Base-by-base conservation (phyloP, 108 stramenopile species). In the Bacterosira constricta region DNA sequence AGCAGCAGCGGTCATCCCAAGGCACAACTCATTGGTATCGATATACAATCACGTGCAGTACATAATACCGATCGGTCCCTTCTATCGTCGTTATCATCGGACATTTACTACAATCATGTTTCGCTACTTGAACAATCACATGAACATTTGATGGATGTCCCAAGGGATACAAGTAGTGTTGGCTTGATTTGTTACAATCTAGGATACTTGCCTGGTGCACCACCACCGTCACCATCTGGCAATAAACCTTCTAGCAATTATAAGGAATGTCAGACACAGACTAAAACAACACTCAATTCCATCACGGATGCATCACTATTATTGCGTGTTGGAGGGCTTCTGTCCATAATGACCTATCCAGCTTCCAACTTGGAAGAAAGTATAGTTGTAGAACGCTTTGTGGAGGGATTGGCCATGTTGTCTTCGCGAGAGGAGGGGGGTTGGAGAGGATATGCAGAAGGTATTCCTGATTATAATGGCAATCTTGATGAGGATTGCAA, bases 131-230 rank as follows among this genome's bases (percentile, higher is more conserved):
- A 66, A 8, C 44, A 45, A 53, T 79, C 78, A 11, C 78, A 79
- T 44, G 72, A 73, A 38, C 45, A 68, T 49, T 50, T 79, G 39
- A 36, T 77, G 50, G 55, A 77, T 50, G 44, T 58, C 30, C 65
- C 65, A 38, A 50, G 51, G 30, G 30, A 41, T 45, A n/a, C 35
- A 8, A 42, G 38, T 10, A 57, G 60, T 0, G 78, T 90, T 27
- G 90, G 84, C 8, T 61, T 94, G 63, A 75, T 94, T 1, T 91
- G 91, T 18, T 94, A 90, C 71, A 94, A 94, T 68, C 61, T 94
- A 8, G 90, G 93, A 9, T 94, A 81, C 64, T 63, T 94, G 13
- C 93, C 93, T 18, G 78, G 71, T 35, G 66, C 38, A 13, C 32
- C 35, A 23, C 30, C 27, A 37, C 15, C 35, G 17, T 36, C 36